phyloP scores from a whole-genome alignment of 1,139 yeast genomes.

The Magnusiomyces paraingens region DNA sequence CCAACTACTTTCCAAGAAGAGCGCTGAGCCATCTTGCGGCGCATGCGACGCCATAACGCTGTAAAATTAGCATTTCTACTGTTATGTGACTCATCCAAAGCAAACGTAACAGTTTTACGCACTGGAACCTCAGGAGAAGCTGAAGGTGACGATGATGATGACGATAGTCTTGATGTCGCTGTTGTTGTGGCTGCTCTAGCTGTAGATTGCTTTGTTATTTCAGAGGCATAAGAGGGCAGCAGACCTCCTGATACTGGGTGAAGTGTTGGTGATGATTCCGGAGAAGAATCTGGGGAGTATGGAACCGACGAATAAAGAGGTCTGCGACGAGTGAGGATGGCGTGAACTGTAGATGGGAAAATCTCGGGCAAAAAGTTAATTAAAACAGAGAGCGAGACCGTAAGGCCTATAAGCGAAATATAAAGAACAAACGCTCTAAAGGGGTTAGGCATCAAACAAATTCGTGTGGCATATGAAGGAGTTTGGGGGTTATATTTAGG shows the following conservation, averaged over 20 bases:
- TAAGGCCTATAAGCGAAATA: conserved; percentile 22
- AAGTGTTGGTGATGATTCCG: background rate
- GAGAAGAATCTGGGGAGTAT: conserved; percentile 1
- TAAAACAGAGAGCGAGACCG: conserved; percentile 17
- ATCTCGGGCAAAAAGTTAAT: conserved; percentile 20
- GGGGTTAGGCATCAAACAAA: conserved; percentile 72
- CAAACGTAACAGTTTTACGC: background rate
- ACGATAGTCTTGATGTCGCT: conserved; percentile 7
- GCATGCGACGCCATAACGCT: background rate
- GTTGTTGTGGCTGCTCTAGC: background rate
- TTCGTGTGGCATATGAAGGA: conserved; percentile 31
- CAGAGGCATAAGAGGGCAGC: conserved; percentile 4
- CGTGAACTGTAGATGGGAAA: conserved; percentile 7
- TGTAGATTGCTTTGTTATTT: background rate
- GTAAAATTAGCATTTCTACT: background rate
- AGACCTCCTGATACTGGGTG: conserved; percentile 3
- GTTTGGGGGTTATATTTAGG: conserved; percentile 7
- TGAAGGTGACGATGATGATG: conserved; percentile 8
- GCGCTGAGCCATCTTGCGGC: conserved; percentile 1
- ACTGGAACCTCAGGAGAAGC: background rate
- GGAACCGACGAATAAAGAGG: background rate
- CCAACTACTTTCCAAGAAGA: conserved; percentile 8
- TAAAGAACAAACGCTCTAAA: conserved; percentile 40
- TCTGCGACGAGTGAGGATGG: background rate
- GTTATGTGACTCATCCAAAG: background rate